Conservation (phyloP, 2,329 filamentous ascomycete species). For the Didymella pomorum region DNA sequence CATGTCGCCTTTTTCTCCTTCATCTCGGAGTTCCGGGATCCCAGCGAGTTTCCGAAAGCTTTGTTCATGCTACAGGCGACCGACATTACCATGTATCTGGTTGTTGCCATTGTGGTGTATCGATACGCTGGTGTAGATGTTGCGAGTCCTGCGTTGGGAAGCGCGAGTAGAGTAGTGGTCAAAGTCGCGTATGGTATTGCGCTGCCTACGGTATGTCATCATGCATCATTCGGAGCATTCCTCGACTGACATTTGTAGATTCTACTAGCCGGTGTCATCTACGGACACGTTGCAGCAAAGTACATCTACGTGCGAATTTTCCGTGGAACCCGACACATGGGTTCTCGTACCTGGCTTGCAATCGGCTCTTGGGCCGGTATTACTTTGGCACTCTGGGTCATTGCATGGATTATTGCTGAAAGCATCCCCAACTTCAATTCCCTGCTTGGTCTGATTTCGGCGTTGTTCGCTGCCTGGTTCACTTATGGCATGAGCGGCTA, state of each 20-base stretch:
- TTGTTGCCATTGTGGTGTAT: constrained; percentile 74
- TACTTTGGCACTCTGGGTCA: constrained; percentile 62
- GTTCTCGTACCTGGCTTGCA: constrained; percentile 27
- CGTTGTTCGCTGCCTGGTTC: constrained; percentile 70
- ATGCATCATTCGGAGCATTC: not conserved
- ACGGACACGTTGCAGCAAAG: constrained; percentile 67
- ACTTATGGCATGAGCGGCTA: constrained; percentile 58
- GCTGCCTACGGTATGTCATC: constrained; percentile 60
- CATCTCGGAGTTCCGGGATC: constrained; percentile 69
- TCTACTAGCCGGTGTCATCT: constrained; percentile 74
- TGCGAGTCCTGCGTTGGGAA: constrained; percentile 67
- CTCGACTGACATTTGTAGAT: constrained; percentile 52
- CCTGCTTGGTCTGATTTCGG: constrained; percentile 66
- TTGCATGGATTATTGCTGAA: constrained; percentile 73
- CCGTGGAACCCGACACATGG: constrained; percentile 59
- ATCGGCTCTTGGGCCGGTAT: constrained; percentile 66
- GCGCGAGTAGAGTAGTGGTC: constrained; percentile 65
- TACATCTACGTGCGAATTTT: constrained; percentile 72
- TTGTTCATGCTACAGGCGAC: constrained; percentile 66
- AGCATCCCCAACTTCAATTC: constrained; percentile 73
- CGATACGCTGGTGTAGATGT: constrained; percentile 68
- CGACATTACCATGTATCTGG: constrained; percentile 68
- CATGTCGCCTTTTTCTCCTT: constrained; percentile 73
- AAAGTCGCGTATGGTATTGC: constrained; percentile 75
- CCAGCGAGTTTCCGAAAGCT: constrained; percentile 67